Percentiles rank a stretch among this genome's conserved stretches.
Conservation (phyloP, 2,329 filamentous ascomycete genomes). For the Botrytis elliptica region DNA sequence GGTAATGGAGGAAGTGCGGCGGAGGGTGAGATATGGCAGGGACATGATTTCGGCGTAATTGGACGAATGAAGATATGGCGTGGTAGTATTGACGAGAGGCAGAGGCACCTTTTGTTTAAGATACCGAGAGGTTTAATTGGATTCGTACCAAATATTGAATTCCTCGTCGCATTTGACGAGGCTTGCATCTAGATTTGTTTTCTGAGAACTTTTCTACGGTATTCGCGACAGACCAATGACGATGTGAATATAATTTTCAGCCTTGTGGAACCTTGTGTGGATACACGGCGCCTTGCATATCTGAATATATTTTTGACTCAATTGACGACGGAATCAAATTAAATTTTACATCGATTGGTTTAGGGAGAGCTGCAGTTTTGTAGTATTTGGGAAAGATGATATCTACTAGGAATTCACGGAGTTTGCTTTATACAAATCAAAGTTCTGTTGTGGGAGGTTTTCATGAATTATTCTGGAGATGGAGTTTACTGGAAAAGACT, state of each 20-base stretch:
- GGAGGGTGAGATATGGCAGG: conserved; percentile 28
- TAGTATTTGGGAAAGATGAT: not conserved
- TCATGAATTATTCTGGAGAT: conserved; percentile 15
- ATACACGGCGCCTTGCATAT: not conserved
- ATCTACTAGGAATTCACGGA: not conserved
- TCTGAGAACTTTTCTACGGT: conserved; percentile 19
- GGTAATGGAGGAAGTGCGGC: conserved; percentile 25
- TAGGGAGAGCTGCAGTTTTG: not conserved
- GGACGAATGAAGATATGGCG: conserved; percentile 11
- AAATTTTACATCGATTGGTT: not conserved
- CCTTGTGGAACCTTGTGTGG: conserved; percentile 7
- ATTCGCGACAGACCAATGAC: not conserved
- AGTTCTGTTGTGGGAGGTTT: not conserved
- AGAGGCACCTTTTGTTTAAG: not conserved
- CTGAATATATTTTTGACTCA: not conserved
- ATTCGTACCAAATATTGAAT: not conserved
- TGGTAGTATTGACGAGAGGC: not conserved
- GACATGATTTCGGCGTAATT: conserved; percentile 23
- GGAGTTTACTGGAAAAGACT: not conserved
- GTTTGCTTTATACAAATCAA: conserved; percentile 1
- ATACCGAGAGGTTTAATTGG: conserved; percentile 25
- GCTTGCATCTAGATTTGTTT: conserved; percentile 12
- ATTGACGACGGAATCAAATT: not conserved
- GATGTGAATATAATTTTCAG: conserved; percentile 1
- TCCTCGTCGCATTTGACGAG: conserved; percentile 11